These are phyloP conservation scores for Sistotremastrum suecicum DNA, from an alignment of 768 basidiomycete species.

Conservation along the genomic window DNA sequence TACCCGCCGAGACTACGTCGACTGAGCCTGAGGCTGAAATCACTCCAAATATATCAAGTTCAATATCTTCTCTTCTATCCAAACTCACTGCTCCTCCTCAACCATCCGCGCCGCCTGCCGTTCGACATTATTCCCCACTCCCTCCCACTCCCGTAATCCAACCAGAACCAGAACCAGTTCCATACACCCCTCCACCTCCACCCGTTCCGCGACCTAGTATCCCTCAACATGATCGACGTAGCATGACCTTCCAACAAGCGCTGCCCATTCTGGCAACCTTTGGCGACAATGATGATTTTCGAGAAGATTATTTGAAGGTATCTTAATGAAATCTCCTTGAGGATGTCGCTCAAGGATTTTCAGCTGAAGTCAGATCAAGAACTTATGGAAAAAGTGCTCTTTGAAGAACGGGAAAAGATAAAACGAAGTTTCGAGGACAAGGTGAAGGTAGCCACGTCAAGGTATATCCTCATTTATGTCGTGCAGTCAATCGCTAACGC, in stretches of 20 bases:
- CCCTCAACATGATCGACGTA: constrained; percentile 26
- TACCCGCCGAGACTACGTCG: neutral
- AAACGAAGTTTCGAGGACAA: constrained; percentile 55
- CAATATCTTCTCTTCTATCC: constrained; percentile 1
- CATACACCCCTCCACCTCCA: neutral
- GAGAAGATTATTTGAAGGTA: constrained; percentile 39
- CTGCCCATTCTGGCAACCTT: constrained; percentile 51
- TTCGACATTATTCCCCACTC: neutral
- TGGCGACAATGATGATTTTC: constrained; percentile 36
- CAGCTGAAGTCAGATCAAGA: constrained; percentile 65
- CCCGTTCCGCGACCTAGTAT: neutral
- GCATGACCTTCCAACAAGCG: constrained; percentile 53
- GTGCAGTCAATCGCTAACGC: neutral
- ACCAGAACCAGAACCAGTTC: neutral
- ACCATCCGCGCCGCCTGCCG: constrained; percentile 1
- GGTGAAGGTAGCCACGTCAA: constrained; percentile 51
- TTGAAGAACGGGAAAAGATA: constrained; percentile 51
- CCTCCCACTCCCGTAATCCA: constrained; percentile 2
- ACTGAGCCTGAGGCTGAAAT: neutral
- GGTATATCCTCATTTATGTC: constrained; percentile 26
- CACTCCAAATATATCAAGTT: neutral
- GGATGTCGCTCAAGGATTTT: neutral
- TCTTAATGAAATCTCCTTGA: constrained; percentile 7
- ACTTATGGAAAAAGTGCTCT: constrained; percentile 50
- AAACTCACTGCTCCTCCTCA: constrained; percentile 7